Base-by-base conservation (phyloP, 257 asterid species). In the Plantago ovata region DNA sequence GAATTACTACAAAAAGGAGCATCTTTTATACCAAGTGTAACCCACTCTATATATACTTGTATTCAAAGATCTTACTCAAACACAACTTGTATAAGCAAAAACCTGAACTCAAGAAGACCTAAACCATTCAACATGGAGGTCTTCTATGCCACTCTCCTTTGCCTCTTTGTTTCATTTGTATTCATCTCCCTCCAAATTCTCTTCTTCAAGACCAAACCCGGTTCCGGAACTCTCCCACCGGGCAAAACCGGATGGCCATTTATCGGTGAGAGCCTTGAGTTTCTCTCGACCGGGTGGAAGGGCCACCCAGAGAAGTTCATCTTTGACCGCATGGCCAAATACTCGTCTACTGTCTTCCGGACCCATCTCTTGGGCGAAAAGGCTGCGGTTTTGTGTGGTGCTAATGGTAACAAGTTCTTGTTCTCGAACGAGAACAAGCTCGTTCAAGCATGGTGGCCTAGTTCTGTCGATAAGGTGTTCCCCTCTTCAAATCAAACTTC, bases 391-490 rank as follows among this genome's bases (percentile, higher is more conserved):
- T 72, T 83, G 21, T 77, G 82, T 32, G 82, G 86, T 1, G 71
- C 83, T 0, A 38, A 58, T 0, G 73, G 76, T 0, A 79, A 77
- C 51, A 79, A 68, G 46, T 82, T 82, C 69, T 61, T 82, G 55
- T 82, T 79, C 53, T 82, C 84, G 0, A 82, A 82, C n/a, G 90
- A 82, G 53, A 79, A 79, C 52, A 79, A 77, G 70, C 67, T 83
- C 2, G 84, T 83, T 5, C 82, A 77, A 53, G 59, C 80, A 39
- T 82, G 90, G 86, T 82, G 86, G 82, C 90, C 86, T 5, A 56
- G 46, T 14, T 79, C 86, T 0, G 80, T 82, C 0, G 62, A 74
- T 69, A 77, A 77, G 36, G 52, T 80, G 1, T 53, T 28, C 14
- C 44, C 44, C 32, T 36, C 59, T 9, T 33, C 58, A 7, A 3